Evolutionary conservation across 306 rosid species (phyloP).

Genomic region (Rosa chinensis): DNA sequence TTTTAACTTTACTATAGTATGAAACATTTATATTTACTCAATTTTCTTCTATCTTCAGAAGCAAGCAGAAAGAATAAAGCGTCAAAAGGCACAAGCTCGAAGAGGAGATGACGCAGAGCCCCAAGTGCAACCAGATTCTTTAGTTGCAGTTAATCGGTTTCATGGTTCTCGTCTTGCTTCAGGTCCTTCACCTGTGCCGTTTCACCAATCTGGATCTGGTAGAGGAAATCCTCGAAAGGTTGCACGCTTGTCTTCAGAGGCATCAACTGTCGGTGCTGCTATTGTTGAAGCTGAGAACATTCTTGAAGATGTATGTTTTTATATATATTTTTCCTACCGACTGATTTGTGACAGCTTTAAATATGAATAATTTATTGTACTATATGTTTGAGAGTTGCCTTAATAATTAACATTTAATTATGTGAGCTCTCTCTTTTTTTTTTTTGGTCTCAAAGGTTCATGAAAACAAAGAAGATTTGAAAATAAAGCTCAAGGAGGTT

Average conservation of each 20-base stretch:
- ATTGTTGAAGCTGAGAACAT: conserved; percentile 85
- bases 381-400: neutral
- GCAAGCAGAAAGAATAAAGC: conserved; percentile 83
- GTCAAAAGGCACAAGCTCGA: conserved; percentile 67
- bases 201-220: conserved; percentile 43
- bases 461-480: conserved; percentile 83
- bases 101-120: conserved; percentile 87
- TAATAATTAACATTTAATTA: neutral
- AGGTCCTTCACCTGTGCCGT: conserved; percentile 75
- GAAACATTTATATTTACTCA: neutral
- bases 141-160: conserved; percentile 72
- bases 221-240: conserved; percentile 44
- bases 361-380: neutral
- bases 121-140: conserved; percentile 65
- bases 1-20: neutral
- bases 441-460: conserved; percentile 39
- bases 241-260: conserved; percentile 53
- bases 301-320: conserved; percentile 72
- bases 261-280: conserved; percentile 68
- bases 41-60: conserved; percentile 41
- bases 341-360: neutral
- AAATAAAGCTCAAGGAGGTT: conserved; percentile 68
- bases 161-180: conserved; percentile 97
- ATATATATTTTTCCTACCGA: neutral
- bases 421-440: conserved; percentile 9